Evolutionary conservation across 768 basidiomycete species (phyloP).

Genomic region (Auricularia sp.): DNA sequence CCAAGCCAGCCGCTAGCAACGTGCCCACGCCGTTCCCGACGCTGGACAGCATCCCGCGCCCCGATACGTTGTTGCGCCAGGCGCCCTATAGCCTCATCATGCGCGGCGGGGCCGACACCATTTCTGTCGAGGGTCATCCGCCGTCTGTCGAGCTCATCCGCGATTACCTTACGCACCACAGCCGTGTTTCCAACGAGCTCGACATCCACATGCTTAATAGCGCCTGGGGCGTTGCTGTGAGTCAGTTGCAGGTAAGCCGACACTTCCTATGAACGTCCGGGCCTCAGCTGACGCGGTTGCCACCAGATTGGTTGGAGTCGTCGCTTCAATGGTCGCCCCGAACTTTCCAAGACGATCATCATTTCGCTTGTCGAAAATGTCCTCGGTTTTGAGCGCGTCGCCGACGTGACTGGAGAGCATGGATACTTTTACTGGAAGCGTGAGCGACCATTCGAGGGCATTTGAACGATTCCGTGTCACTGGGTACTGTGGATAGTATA

Average conservation of each 20-base stretch:
- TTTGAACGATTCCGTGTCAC: not conserved
- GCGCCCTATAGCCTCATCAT: not conserved
- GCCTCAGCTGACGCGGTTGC: not conserved
- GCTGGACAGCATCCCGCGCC: not conserved
- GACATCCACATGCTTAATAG: not conserved
- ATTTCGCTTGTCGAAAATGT: not conserved
- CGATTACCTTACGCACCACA: not conserved
- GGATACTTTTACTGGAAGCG: constrained; percentile 1
- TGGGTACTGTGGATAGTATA: not conserved
- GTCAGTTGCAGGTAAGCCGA: not conserved
- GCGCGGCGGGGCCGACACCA: not conserved
- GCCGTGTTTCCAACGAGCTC: not conserved
- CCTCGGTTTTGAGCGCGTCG: not conserved
- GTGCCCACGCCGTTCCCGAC: not conserved
- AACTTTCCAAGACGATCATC: not conserved
- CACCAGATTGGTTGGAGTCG: not conserved
- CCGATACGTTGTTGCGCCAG: not conserved
- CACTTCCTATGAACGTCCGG: not conserved
- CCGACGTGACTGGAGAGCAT: not conserved
- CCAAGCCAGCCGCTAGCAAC: not conserved
- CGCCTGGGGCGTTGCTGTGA: not conserved
- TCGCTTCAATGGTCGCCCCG: not conserved
- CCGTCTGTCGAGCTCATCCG: not conserved
- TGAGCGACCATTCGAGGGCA: not conserved
- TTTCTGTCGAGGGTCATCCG: not conserved